Conservation (phyloP, 208 protist genomes). For the Trypanosoma theileri region DNA sequence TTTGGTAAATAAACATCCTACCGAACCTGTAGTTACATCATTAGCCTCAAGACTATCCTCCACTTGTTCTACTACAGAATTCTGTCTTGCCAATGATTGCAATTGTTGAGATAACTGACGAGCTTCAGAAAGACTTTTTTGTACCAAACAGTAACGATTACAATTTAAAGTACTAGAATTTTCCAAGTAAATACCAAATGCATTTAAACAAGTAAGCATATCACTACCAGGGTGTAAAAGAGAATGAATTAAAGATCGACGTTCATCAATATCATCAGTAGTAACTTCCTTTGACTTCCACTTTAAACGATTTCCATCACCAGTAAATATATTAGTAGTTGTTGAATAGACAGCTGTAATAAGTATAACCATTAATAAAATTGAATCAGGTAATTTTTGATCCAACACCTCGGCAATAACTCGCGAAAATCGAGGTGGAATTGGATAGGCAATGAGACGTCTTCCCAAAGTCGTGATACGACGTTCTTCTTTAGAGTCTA, state of each 20-base stretch:
- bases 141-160: slow-evolving; percentile 70
- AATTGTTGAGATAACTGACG: slow-evolving; percentile 70
- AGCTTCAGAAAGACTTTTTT: slow-evolving; percentile 85
- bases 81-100: slow-evolving; percentile 33
- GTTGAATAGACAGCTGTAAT: slow-evolving; percentile 72
- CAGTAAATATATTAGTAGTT: slow-evolving; percentile 81
- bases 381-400: slow-evolving; percentile 19
- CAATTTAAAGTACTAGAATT: slow-evolving; percentile 38
- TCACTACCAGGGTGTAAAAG: slow-evolving; percentile 86
- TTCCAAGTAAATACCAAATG: slow-evolving; percentile 64
- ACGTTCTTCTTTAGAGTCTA: slow-evolving; percentile 45
- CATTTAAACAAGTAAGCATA: slow-evolving; percentile 77
- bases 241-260: slow-evolving; percentile 43
- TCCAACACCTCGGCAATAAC: slow-evolving; percentile 64
- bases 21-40: slow-evolving; percentile 33
- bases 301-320: slow-evolving; percentile 80
- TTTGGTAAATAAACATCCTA: slow-evolving; percentile 12
- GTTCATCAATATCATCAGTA: slow-evolving; percentile 33
- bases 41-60: slow-evolving; percentile 66
- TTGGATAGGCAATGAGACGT: slow-evolving; percentile 71
- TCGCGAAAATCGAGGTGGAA: slow-evolving; percentile 83
- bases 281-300: slow-evolving; percentile 43
- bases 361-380: slow-evolving; percentile 52
- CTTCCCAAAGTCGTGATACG: slow-evolving; percentile 71
- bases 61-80: slow-evolving; percentile 41